Evolutionary conservation across 108 stramenopile species (phyloP).

Genomic region (Fragilaria crotonensis): DNA sequence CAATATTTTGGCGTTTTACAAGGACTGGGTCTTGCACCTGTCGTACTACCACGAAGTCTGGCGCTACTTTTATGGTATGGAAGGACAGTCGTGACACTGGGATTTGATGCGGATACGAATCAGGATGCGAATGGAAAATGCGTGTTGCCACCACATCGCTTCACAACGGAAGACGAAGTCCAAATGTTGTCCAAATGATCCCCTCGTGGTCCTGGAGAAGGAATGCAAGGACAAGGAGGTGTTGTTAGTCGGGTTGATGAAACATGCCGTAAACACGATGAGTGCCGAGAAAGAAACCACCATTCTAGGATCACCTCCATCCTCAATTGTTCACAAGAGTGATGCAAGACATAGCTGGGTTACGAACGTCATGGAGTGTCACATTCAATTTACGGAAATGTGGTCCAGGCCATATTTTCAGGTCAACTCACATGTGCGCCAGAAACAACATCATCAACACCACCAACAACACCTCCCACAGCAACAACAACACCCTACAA

Average conservation of each 20-base stretch:
- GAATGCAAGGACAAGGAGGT: slow-evolving; percentile 38
- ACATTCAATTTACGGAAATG: slow-evolving; percentile 60
- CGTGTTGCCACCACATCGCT: slow-evolving; percentile 64
- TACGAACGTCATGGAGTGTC: slow-evolving; percentile 47
- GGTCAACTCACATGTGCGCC: neutral
- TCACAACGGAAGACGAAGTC: slow-evolving; percentile 83
- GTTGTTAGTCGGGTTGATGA: slow-evolving; percentile 69
- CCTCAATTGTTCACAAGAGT: slow-evolving; percentile 63
- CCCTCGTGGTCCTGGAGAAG: neutral
- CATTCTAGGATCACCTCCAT: slow-evolving; percentile 36
- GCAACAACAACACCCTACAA: slow-evolving; percentile 35
- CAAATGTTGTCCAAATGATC: slow-evolving; percentile 49
- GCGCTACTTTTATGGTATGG: slow-evolving; percentile 61
- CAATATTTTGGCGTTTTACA: too few species aligned
- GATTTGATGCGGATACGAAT: neutral
- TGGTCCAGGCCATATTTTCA: slow-evolving; percentile 59
- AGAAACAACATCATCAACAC: neutral
- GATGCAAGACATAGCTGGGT: slow-evolving; percentile 40
- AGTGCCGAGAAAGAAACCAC: slow-evolving; percentile 22
- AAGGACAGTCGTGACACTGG: slow-evolving; percentile 62
- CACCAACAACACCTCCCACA: too few species aligned
- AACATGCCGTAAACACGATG: slow-evolving; percentile 61
- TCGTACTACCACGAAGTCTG: slow-evolving; percentile 28
- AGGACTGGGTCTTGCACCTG: neutral
- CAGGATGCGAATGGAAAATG: too few species aligned